Evolutionary conservation across 352 stramenopile species (phyloP).

Genomic region (Globisporangium cystogenes): DNA sequence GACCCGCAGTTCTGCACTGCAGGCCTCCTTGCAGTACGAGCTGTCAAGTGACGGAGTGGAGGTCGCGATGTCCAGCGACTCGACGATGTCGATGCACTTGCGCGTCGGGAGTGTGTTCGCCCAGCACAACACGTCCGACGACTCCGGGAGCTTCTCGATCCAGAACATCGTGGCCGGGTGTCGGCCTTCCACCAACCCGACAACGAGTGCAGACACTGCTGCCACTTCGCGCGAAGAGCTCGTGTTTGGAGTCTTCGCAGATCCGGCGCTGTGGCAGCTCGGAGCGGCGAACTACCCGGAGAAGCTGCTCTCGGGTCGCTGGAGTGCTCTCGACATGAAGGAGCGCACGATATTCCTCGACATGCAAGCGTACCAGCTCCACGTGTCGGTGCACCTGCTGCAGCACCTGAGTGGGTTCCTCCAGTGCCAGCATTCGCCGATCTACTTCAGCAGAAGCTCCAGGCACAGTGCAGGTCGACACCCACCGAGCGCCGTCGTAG

Average conservation of each 20-base stretch:
- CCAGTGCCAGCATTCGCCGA: neutral
- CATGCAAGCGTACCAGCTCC: constrained; percentile 60
- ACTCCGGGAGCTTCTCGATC: constrained; percentile 35
- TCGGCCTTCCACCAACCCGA: constrained; percentile 10
- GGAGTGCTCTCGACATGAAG: constrained; percentile 26
- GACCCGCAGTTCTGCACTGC: neutral
- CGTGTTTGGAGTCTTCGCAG: constrained; percentile 54
- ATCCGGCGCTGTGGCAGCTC: constrained; percentile 70
- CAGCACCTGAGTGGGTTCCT: constrained; percentile 23
- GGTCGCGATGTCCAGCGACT: constrained; percentile 22
- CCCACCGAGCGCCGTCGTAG: neutral
- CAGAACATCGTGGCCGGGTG: constrained; percentile 61
- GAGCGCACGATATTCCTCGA: constrained; percentile 60
- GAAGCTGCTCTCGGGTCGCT: constrained; percentile 55
- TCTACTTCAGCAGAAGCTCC: neutral
- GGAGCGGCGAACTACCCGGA: constrained; percentile 66
- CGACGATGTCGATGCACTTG: constrained; percentile 44
- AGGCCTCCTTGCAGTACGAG: constrained; percentile 11
- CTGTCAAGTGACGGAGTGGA: constrained; percentile 54
- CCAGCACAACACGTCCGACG: constrained; percentile 17
- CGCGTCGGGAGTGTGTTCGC: constrained; percentile 42
- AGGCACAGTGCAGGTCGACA: neutral
- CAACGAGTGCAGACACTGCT: neutral
- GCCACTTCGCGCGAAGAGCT: constrained; percentile 40
- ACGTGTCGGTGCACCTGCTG: constrained; percentile 56